Evolutionary conservation across 2,329 filamentous ascomycete species (phyloP), one percentile per base, ranked within the genome.

Genomic region (Tolypocladium tundrense): DNA sequence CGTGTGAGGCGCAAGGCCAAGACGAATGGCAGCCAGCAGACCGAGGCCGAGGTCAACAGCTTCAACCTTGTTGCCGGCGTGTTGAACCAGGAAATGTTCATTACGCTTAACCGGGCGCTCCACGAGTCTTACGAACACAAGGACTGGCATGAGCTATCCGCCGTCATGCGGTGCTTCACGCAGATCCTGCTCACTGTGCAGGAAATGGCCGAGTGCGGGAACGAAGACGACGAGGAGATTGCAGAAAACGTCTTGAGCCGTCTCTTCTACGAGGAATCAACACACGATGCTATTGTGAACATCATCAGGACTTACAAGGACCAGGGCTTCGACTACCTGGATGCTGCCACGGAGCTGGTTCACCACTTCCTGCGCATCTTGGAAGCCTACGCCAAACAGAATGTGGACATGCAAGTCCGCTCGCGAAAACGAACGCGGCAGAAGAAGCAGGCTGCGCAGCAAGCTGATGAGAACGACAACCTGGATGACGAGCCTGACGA

Each of bases 191-290:
- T 96, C 33, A 96, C 92, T 0, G 88, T 97, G 2, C 91, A 96
- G 66, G 90, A 95, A 60, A 97, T 99, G 92, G 79, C 86, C 1
- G 85, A 88, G 53, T 94, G 90, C 1, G 81, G 83, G 1, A 82
- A 90, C 37, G 92, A 97, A 61, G 92, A 97, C n/a, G 90, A 99
- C 64, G 88, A 96, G 68, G 94, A 97, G 65, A 97, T 99, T 69
- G 93, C 94, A 0, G 93, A 99, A 69, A 99, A 99, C 65, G 97
- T 96, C 14, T 84, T 96, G 56, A 95, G 88, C 66, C 90, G 93
- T 60, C 90, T 99, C n/a, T 99, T 99, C 71, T 99, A 99, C 73
- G 94, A 99, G 72, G 91, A 97, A 68, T 84, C 90, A 0, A 97
- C 92, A 0, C 92, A 99, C 67, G 93, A 99, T 61, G 82, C 89